Percentiles rank a stretch among this genome's conserved stretches.
These are phyloP conservation scores for Glycyrrhiza uralensis DNA, from an alignment of 306 rosid genomes.

Conservation along the genomic window DNA sequence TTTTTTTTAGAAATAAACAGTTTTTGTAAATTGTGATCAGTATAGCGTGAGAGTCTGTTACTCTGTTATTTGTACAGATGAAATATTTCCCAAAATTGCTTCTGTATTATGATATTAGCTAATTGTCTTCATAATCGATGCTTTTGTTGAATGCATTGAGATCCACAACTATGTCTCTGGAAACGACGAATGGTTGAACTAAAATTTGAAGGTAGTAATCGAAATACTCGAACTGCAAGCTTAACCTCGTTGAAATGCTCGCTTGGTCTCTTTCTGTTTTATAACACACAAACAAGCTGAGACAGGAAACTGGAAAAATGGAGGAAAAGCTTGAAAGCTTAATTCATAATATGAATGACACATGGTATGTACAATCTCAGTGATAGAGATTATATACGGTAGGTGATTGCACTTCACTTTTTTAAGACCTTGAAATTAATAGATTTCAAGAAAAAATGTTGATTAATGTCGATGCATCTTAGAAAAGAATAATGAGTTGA, in stretches of 20 bases:
- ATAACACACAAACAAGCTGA: not conserved
- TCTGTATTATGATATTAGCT: not conserved
- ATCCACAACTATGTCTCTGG: not conserved
- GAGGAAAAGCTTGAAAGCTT: not conserved
- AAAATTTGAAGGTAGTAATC: not conserved
- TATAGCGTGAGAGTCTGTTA: not conserved
- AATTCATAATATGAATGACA: not conserved
- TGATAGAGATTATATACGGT: not conserved
- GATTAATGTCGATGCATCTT: too few relatives aligned
- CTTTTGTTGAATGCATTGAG: conserved; percentile 6
- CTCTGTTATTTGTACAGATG: conserved; percentile 31
- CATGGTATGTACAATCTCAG: not conserved
- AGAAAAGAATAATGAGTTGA: too few relatives aligned
- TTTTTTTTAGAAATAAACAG: not conserved
- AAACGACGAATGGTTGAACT: not conserved
- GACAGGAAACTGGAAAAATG: not conserved
- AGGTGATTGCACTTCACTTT: too few relatives aligned
- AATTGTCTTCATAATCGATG: not conserved
- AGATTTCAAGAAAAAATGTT: too few relatives aligned
- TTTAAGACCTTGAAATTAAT: too few relatives aligned
- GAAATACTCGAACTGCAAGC: not conserved
- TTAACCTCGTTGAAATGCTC: not conserved
- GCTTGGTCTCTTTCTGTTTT: too few relatives aligned
- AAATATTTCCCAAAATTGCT: not conserved
- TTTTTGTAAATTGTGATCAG: conserved; percentile 27